Conservation (phyloP, 371 early-diverging fungal species). For the Rhizopus stolonifer region DNA sequence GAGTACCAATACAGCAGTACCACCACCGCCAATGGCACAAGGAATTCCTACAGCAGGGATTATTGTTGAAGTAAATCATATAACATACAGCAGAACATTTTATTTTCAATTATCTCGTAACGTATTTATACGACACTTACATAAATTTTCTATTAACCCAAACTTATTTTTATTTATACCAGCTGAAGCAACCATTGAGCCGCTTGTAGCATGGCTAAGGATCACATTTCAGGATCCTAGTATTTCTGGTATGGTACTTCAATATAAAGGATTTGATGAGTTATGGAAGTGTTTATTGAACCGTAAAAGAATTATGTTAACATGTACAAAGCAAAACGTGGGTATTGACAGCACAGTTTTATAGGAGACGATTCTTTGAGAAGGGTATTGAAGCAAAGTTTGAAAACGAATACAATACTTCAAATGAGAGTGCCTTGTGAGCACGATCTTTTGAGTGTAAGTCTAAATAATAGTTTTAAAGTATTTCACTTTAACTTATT, state of each 20-base stretch:
- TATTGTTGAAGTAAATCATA: conserved; percentile 48
- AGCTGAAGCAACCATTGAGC: conserved; percentile 57
- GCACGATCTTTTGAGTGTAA: conserved; percentile 30
- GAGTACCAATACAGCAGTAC: not conserved
- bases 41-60: conserved; percentile 32
- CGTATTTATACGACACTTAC: not conserved
- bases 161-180: not conserved
- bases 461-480: no score
- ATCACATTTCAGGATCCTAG: conserved; percentile 44
- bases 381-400: conserved; percentile 28
- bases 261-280: conserved; percentile 38
- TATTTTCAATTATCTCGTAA: conserved; percentile 50
- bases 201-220: conserved; percentile 45
- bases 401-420: conserved; percentile 29
- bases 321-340: no score
- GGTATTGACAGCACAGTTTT: not conserved
- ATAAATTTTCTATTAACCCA: not conserved
- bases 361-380: conserved; percentile 29
- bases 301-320: conserved; percentile 27
- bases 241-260: conserved; percentile 47
- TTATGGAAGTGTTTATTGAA: conserved; percentile 39
- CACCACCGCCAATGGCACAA: not conserved
- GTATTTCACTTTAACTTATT: no score
- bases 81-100: conserved; percentile 39
- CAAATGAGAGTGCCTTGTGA: conserved; percentile 36